Conservation (phyloP, 2,329 filamentous ascomycete species). For the Pestalotiopsis sp. region DNA sequence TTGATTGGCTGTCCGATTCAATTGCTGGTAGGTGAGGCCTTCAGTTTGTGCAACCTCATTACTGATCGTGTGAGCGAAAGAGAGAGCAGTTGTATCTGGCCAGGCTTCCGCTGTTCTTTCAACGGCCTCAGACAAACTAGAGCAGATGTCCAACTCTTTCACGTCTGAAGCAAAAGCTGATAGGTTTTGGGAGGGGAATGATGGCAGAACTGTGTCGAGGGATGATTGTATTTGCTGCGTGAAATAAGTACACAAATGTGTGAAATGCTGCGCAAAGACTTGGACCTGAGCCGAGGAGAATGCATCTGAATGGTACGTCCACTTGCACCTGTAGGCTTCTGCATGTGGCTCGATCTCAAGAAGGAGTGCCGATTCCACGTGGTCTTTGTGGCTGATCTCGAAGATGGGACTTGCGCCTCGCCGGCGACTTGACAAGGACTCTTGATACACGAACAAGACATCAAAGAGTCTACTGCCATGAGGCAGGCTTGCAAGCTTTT, state of each 20-base stretch:
- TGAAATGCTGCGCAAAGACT: conserved; percentile 64
- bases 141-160: conserved; percentile 32
- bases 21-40: conserved; percentile 62
- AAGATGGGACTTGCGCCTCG: conserved; percentile 40
- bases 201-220: conserved; percentile 25
- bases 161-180: conserved; percentile 53
- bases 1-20: conserved; percentile 67
- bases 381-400: conserved; percentile 66
- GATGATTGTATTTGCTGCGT: conserved; percentile 27
- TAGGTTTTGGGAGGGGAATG: conserved; percentile 36
- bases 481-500: conserved; percentile 57
- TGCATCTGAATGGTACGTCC: conserved; percentile 49
- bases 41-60: conserved; percentile 36
- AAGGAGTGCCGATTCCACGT: conserved; percentile 75
- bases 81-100: conserved; percentile 63
- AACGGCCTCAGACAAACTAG: conserved; percentile 55
- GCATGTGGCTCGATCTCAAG: conserved; percentile 72
- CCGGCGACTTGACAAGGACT: conserved; percentile 56
- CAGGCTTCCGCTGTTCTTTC: conserved; percentile 50
- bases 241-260: conserved; percentile 45
- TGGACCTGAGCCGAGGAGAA: conserved; percentile 60
- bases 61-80: conserved; percentile 59
- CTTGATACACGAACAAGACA: conserved; percentile 82
- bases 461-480: conserved; percentile 70
- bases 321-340: conserved; percentile 42